phyloP scores from a whole-genome alignment of 2,329 filamentous ascomycete species.

The Fusarium algeriense region DNA sequence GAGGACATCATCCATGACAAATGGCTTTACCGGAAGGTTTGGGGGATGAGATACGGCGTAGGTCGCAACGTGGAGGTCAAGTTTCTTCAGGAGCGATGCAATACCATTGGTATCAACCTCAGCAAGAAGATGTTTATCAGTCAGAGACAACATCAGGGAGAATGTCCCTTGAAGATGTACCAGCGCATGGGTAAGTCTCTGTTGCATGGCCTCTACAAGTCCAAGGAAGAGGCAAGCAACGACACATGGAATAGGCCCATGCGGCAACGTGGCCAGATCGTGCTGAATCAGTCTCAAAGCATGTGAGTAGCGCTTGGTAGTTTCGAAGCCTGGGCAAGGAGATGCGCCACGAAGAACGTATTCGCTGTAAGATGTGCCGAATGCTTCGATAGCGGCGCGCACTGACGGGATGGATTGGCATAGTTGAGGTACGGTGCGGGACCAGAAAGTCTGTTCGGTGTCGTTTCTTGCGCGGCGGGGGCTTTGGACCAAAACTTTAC shows the following conservation, averaged over 20 bases:
- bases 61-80: constrained; percentile 39
- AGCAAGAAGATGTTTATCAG: neutral
- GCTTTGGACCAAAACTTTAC: constrained; percentile 20
- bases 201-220: constrained; percentile 23
- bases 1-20: neutral
- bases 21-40: constrained; percentile 11
- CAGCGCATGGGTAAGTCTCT: constrained; percentile 13
- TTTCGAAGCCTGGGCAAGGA: neutral
- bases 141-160: constrained; percentile 22
- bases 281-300: constrained; percentile 31
- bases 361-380: constrained; percentile 35
- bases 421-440: constrained; percentile 28
- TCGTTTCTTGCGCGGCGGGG: constrained; percentile 32
- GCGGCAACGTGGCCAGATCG: constrained; percentile 23
- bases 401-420: constrained; percentile 31
- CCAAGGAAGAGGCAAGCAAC: constrained; percentile 38
- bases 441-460: constrained; percentile 36
- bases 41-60: constrained; percentile 25
- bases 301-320: constrained; percentile 19
- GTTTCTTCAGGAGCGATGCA: constrained; percentile 27
- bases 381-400: constrained; percentile 30
- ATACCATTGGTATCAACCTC: constrained; percentile 13
- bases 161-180: constrained; percentile 31
- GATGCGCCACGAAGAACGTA: constrained; percentile 15
- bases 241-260: constrained; percentile 26